A percentile compares a stretch with the other conserved stretches of the same genome.
These are phyloP conservation scores for Inga oerstediana DNA, from an alignment of 306 rosid genomes.

Conservation along the genomic window DNA sequence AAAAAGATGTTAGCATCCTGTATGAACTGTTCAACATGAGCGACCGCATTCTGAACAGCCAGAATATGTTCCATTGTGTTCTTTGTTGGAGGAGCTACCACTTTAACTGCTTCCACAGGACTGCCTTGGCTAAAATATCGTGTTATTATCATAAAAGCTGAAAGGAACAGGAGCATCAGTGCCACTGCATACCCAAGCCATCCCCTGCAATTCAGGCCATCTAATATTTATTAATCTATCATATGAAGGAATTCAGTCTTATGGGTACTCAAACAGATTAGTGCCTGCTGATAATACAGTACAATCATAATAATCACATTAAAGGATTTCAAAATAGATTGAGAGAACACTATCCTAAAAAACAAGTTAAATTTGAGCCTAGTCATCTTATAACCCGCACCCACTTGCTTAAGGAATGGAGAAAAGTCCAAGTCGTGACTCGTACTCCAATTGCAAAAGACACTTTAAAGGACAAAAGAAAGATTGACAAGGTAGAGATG, in stretches of 20 bases:
- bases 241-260: not conserved
- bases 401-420: not conserved
- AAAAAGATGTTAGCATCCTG: slow-evolving; percentile 78
- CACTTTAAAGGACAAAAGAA: not conserved
- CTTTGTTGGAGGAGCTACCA: slow-evolving; percentile 83
- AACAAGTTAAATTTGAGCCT: not conserved
- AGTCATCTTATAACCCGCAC: not conserved
- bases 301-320: not conserved
- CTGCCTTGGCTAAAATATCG: slow-evolving; percentile 54
- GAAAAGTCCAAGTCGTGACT: not conserved
- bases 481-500: not conserved
- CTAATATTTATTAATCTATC: not conserved
- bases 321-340: not conserved
- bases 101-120: slow-evolving; percentile 65
- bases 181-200: slow-evolving; percentile 79
- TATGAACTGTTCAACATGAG: slow-evolving; percentile 74
- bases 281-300: not conserved
- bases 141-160: slow-evolving; percentile 71
- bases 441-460: not conserved
- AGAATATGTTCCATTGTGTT: slow-evolving; percentile 93
- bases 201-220: slow-evolving; percentile 60
- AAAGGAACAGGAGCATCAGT: slow-evolving; percentile 48
- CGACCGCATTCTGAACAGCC: slow-evolving; percentile 84
- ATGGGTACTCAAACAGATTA: not conserved
- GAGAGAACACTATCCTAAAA: not conserved